Conservation (phyloP, 2,329 filamentous ascomycete species). For the Akanthomyces dipterigenus region DNA sequence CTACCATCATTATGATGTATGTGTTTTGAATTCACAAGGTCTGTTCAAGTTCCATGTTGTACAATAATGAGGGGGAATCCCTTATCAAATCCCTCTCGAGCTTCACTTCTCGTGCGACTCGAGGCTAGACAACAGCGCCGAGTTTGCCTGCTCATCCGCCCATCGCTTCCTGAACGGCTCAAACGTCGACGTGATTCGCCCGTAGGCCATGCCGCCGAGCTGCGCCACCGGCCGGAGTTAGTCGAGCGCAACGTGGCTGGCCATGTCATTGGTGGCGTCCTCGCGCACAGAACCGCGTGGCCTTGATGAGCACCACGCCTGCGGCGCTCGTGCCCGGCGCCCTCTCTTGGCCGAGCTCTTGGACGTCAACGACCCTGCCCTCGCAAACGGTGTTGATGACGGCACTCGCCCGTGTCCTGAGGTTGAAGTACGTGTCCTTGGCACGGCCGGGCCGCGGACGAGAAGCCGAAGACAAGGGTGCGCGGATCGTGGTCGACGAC, state of each 20-base stretch:
- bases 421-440: slow-evolving; percentile 72
- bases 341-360: slow-evolving; percentile 19
- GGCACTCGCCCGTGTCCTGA: slow-evolving; percentile 64
- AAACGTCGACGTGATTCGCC: slow-evolving; percentile 20
- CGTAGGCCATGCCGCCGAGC: slow-evolving; percentile 22
- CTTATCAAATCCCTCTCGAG: not conserved
- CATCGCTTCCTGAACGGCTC: slow-evolving; percentile 21
- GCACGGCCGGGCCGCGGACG: slow-evolving; percentile 39
- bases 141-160: slow-evolving; percentile 18
- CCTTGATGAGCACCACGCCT: slow-evolving; percentile 21
- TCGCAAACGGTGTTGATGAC: slow-evolving; percentile 77
- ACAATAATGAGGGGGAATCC: not conserved
- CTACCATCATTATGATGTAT: not conserved
- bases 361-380: slow-evolving; percentile 22
- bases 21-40: not conserved
- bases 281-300: slow-evolving; percentile 24
- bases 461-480: slow-evolving; percentile 57
- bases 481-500: slow-evolving; percentile 77
- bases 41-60: not conserved
- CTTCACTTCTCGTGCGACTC: not conserved
- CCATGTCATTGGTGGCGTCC: slow-evolving; percentile 19
- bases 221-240: slow-evolving; percentile 20
- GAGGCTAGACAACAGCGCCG: slow-evolving; percentile 14
- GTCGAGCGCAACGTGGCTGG: slow-evolving; percentile 18
- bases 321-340: slow-evolving; percentile 18